These are phyloP conservation scores for Scleroderma bovista DNA, from an alignment of 768 basidiomycete genomes.

Conservation along the genomic window DNA sequence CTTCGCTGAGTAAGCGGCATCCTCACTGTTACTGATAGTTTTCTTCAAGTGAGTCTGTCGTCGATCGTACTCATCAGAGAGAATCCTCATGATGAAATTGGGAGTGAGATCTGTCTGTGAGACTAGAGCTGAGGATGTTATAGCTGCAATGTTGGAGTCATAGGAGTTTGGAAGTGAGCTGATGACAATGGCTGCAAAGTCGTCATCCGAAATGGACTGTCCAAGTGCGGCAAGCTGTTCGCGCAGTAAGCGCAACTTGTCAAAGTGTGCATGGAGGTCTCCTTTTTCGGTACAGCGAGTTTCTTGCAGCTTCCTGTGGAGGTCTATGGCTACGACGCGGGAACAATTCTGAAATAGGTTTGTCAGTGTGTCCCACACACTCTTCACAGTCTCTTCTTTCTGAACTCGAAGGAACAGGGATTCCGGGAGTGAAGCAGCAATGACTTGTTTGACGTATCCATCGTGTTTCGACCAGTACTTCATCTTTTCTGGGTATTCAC, in stretches of 20 bases:
- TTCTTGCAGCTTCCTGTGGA: background rate
- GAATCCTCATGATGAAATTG: background rate
- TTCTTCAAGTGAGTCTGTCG: background rate
- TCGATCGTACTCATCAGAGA: background rate
- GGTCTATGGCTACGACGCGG: background rate
- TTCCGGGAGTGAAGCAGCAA: background rate
- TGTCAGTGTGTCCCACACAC: background rate
- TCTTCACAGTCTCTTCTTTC: background rate
- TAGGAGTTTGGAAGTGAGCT: conserved; percentile 32
- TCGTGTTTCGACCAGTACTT: conserved; percentile 23
- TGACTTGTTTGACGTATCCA: conserved; percentile 19
- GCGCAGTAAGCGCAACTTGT: conserved; percentile 20
- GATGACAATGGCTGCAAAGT: conserved; percentile 27
- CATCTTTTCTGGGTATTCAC: conserved; percentile 3
- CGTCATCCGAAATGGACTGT: conserved; percentile 12
- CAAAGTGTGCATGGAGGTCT: conserved; percentile 28
- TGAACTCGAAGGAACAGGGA: background rate
- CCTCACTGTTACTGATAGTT: background rate
- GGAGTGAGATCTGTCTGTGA: conserved; percentile 4
- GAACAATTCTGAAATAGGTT: background rate
- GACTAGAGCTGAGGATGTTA: conserved; percentile 12
- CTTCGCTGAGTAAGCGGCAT: background rate
- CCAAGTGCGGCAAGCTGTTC: conserved; percentile 33
- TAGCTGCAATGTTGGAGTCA: conserved; percentile 25
- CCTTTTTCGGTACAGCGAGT: conserved; percentile 16